phyloP scores from a whole-genome alignment of 2,329 filamentous ascomycete species.

The Penicillium brevicompactum region DNA sequence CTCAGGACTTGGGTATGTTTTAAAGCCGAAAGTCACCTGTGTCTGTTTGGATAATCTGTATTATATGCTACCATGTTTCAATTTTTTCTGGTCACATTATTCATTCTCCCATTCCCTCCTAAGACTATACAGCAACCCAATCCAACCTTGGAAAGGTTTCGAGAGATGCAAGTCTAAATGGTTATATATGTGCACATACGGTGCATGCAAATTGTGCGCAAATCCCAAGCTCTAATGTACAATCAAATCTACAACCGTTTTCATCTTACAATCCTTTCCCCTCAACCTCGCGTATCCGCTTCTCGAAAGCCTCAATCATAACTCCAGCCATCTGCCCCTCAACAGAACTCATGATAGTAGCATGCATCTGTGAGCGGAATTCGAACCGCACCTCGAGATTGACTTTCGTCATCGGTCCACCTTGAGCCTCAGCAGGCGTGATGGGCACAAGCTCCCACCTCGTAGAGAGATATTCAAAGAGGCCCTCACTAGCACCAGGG shows the following conservation, averaged over 20 bases:
- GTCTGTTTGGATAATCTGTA: conserved; percentile 28
- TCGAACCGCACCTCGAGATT: conserved; percentile 75
- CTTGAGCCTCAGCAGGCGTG: conserved; percentile 29
- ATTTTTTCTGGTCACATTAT: conserved; percentile 8
- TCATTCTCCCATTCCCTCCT: conserved; percentile 10
- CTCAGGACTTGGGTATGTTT: conserved; percentile 31
- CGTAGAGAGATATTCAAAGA: conserved; percentile 49
- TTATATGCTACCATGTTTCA: conserved; percentile 28
- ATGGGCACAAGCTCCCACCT: conserved; percentile 47
- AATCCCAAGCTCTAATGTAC: conserved; percentile 16
- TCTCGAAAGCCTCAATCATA: conserved; percentile 94
- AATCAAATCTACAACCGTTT: not conserved
- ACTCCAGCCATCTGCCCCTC: conserved; percentile 80
- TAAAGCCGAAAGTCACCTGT: conserved; percentile 19
- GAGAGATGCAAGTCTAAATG: not conserved
- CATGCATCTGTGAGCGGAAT: conserved; percentile 88
- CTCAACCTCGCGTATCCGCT: conserved; percentile 66
- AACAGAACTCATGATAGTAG: conserved; percentile 75
- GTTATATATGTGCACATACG: not conserved
- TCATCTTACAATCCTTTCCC: conserved; percentile 18
- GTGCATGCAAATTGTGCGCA: not conserved
- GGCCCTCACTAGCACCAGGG: conserved; percentile 49
- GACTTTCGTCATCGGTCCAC: conserved; percentile 66
- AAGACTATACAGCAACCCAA: not conserved
- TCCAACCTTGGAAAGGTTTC: not conserved